Evolutionary conservation across 73 alveolate species (phyloP).

Genomic region (Stentor coeruleus): DNA sequence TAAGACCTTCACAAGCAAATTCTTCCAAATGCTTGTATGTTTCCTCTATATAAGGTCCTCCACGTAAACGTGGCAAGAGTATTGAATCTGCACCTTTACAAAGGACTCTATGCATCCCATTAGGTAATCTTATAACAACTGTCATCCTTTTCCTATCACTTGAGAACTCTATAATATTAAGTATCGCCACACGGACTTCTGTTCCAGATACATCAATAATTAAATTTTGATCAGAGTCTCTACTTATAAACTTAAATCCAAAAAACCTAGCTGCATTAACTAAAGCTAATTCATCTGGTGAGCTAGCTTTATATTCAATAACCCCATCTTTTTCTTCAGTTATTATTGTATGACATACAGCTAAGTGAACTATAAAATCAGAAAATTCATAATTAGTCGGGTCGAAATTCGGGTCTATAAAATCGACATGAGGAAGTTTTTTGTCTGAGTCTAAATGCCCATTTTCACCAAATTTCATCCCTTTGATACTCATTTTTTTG

Average conservation of each 20-base stretch:
- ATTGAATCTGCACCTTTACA: conserved; percentile 56
- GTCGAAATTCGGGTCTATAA: background rate
- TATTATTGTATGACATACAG: conserved; percentile 69
- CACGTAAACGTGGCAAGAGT: conserved; percentile 32
- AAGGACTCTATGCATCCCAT: background rate
- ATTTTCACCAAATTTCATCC: background rate
- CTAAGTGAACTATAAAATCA: conserved; percentile 46
- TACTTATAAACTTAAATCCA: conserved; percentile 38
- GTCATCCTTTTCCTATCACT: conserved; percentile 44
- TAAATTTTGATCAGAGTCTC: conserved; percentile 27
- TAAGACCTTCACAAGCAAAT: conserved; percentile 79
- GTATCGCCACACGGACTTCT: conserved; percentile 43
- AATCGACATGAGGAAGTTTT: background rate
- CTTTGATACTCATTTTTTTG: background rate
- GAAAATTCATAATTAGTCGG: background rate
- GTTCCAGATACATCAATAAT: conserved; percentile 37
- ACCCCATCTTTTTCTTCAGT: conserved; percentile 36
- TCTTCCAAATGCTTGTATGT: background rate
- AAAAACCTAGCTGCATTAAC: conserved; percentile 81
- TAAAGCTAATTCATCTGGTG: conserved; percentile 96
- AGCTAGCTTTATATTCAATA: background rate
- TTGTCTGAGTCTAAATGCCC: background rate
- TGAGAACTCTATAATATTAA: conserved; percentile 82
- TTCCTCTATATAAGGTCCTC: conserved; percentile 25
- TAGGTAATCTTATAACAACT: conserved; percentile 3